phyloP scores from a whole-genome alignment of 129 eudicot species.

The Helianthus tuberosus region DNA sequence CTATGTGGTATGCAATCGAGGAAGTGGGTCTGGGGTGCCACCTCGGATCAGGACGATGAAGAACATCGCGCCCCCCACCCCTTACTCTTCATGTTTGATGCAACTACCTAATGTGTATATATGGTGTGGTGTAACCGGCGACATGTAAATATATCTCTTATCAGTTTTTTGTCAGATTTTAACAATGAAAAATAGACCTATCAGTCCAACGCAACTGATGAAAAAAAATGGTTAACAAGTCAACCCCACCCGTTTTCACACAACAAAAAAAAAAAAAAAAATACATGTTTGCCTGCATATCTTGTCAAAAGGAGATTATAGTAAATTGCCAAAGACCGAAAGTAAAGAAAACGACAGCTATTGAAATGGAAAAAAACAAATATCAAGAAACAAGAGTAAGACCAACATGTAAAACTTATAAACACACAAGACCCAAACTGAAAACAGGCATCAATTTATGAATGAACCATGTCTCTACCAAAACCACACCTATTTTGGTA shows the following conservation, averaged over 20 bases:
- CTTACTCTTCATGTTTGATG: no score
- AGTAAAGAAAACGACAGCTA: not conserved
- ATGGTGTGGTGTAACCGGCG: no score
- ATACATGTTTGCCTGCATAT: not conserved
- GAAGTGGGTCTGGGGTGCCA: no score
- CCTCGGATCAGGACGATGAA: no score
- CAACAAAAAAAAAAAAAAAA: not conserved
- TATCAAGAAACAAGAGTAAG: conserved; percentile 1
- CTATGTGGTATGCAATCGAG: no score
- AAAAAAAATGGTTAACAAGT: no score
- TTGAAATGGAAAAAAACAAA: not conserved
- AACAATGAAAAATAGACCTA: no score
- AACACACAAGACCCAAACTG: conserved; percentile 4
- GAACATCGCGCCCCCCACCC: no score
- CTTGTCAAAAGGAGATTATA: not conserved
- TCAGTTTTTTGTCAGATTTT: no score
- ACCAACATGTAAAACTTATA: not conserved
- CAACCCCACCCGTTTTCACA: not conserved
- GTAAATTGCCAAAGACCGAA: not conserved
- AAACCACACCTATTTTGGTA: conserved; percentile 14
- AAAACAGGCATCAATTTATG: conserved; percentile 27
- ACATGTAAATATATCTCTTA: no score
- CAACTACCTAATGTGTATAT: no score
- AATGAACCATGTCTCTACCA: conserved; percentile 29
- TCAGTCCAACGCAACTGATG: no score